These are phyloP conservation scores for Microbotryomycetes sp. DNA, from an alignment of 1,284 basidiomycete genomes.

Conservation along the genomic window DNA sequence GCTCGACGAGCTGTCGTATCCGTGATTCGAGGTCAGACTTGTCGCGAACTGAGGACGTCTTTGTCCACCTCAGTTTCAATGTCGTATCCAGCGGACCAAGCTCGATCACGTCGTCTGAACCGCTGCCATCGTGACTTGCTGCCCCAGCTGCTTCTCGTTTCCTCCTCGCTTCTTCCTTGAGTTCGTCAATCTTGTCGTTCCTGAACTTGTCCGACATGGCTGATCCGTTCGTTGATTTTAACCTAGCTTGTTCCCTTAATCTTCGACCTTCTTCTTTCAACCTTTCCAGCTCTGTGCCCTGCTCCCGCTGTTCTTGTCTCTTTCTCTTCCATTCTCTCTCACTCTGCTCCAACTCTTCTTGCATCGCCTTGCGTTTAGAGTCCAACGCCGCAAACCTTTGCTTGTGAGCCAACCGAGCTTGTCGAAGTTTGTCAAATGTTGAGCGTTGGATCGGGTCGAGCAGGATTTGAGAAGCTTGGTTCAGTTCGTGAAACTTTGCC, in stretches of 20 bases:
- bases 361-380: slow-evolving; percentile 32
- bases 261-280: slow-evolving; percentile 31
- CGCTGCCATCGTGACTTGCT: not conserved
- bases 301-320: slow-evolving; percentile 12
- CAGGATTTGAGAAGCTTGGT: slow-evolving; percentile 30
- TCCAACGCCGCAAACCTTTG: slow-evolving; percentile 33
- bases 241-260: slow-evolving; percentile 11
- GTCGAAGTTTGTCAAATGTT: slow-evolving; percentile 26
- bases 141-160: not conserved
- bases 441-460: slow-evolving; percentile 29
- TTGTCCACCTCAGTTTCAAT: slow-evolving; percentile 31
- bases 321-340: slow-evolving; percentile 32
- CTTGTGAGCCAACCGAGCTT: slow-evolving; percentile 21
- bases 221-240: not conserved
- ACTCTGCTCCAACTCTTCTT: slow-evolving; percentile 27
- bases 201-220: not conserved
- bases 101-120: slow-evolving; percentile 7
- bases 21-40: not conserved
- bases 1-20: slow-evolving; percentile 1
- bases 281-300: slow-evolving; percentile 22
- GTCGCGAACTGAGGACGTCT: not conserved
- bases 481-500: slow-evolving; percentile 32
- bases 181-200: not conserved
- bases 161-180: not conserved
- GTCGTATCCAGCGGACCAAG: slow-evolving; percentile 35